Base-by-base conservation (phyloP, 305 asterid species). In the Nicotiana rustica region DNA sequence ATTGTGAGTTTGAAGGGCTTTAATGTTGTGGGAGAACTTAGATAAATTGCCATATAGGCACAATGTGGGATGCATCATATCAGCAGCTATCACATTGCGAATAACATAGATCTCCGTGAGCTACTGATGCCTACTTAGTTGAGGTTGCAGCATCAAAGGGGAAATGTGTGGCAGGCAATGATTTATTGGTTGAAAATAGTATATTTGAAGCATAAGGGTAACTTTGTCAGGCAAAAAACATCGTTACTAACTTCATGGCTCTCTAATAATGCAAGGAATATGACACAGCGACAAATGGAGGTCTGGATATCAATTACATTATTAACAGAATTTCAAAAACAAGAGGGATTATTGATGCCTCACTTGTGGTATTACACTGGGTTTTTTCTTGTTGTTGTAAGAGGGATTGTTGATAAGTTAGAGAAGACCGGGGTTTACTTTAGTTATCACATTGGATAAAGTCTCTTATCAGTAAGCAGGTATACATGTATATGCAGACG, bases 381-480 rank as follows among this genome's bases (percentile, higher is more conserved):
- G 0, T 41, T 41, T 41, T 8, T 41, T 41, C 1, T 41, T 8
- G 12, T 8, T 41, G 49, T 41, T 41, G 17, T 3, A 52, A 55
- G 59, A 55, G 59, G n/a, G 59, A 55, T 55, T 3, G n/a, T 55
- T 55, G n/a, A 55, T 55, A 55, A 55, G 2, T 14, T 55, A 55
- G 15, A 55, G 59, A 55, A 14, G n/a, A 13, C 25, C 0, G n/a
- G 6, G 59, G n/a, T 55, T 55, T 4, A 10, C 59, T 55, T 55
- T 12, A 55, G 5, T 55, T 13, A 55, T 55, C n/a, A 55, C n/a
- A 12, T 3, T 55, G n/a, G 59, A 55, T 55, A 55, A 14, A 13
- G 98, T 1, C 94, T 94, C 19, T 94, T 36, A 10, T 25, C 10
- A 52, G 35, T 21, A 12, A 21, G 10, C n/a, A 15, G 10, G n/a